Evolutionary conservation across 805 yeast species (phyloP).

Genomic region (Candida xyloterini): DNA sequence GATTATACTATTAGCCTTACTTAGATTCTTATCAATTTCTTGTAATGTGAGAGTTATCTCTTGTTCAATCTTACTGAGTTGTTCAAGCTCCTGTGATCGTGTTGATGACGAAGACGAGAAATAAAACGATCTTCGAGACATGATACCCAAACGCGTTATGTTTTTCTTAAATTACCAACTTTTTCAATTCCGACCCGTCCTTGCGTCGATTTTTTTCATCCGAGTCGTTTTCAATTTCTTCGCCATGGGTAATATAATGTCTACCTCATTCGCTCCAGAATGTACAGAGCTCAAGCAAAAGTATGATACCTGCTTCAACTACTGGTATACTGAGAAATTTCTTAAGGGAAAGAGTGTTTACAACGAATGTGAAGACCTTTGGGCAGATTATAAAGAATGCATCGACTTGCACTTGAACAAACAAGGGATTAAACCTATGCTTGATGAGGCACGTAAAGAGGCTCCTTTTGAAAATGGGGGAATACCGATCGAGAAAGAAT

Average conservation of each 20-base stretch:
- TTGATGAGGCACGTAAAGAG: constrained; percentile 86
- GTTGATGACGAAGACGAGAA: constrained; percentile 27
- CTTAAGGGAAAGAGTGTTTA: constrained; percentile 57
- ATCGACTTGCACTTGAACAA: constrained; percentile 66
- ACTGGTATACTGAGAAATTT: constrained; percentile 91
- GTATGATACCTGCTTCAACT: constrained; percentile 91
- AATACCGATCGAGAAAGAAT: constrained; percentile 24
- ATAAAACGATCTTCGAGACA: constrained; percentile 30
- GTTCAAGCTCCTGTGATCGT: constrained; percentile 26
- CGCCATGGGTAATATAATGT: constrained; percentile 67
- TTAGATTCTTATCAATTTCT: constrained; percentile 72
- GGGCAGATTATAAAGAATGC: constrained; percentile 89
- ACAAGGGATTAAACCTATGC: constrained; percentile 75
- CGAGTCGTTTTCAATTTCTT: constrained; percentile 6
- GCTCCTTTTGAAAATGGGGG: constrained; percentile 84
- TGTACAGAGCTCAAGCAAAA: constrained; percentile 82
- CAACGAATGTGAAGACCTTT: constrained; percentile 87
- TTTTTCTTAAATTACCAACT: constrained; percentile 1
- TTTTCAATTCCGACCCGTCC: neutral
- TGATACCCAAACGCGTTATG: constrained; percentile 10
- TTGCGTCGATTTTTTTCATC: constrained; percentile 2
- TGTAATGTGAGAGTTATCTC: constrained; percentile 75
- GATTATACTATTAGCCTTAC: constrained; percentile 63
- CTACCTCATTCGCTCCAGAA: constrained; percentile 94
- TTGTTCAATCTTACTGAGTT: constrained; percentile 71